Base-by-base conservation (phyloP, 1,139 yeast species). In the Suhomyces chickasaworum region DNA sequence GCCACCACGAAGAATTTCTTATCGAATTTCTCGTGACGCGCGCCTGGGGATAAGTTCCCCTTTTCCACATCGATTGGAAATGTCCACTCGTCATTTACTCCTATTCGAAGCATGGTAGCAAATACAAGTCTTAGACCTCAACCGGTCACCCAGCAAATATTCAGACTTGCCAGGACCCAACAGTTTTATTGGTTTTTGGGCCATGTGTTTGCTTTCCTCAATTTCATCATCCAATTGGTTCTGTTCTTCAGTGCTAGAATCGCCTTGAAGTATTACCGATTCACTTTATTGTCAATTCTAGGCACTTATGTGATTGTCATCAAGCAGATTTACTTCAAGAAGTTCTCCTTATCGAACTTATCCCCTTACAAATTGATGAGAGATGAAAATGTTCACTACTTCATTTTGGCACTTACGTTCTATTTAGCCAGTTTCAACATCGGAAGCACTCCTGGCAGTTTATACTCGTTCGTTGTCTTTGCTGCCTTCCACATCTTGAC, bases 131-230 rank as follows among this genome's bases (percentile, higher is more conserved):
- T 52, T 37, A 48, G 52, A 45, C 54, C 54, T 7, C 54, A 45
- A 33, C 46, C 54, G 3, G 49, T 37, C 9, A 33, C 48, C 2
- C 51, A 48, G 25, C 54, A 53, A 37, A 31, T 53, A 18, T 23
- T 51, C 29, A 32, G 41, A 18, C 58, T 73, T 41, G 55, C 63
- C 37, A 63, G 58, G 45, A 69, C 78, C 1, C 75, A 75, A 32
- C 82, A 79, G 55, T 77, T 79, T 55, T 77, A 76, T 54, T 79
- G 84, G 84, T 79, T 72, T 51, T 47, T 77, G 39, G 80, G 81
- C 12, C 81, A 78, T 58, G 67, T 73, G 7, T 56, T 64, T 20
- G 74, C 74, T 6, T 53, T 77, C 2, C 46, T 65, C 20, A 71
- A 65, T 52, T 74, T 75, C 53, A 41, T 60, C 2, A 41, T 68